A percentile compares a stretch with the other conserved stretches of the same genome.
Evolutionary conservation across 2,329 filamentous ascomycete genomes (phyloP).

Genomic region (Aspergillus piperis): DNA sequence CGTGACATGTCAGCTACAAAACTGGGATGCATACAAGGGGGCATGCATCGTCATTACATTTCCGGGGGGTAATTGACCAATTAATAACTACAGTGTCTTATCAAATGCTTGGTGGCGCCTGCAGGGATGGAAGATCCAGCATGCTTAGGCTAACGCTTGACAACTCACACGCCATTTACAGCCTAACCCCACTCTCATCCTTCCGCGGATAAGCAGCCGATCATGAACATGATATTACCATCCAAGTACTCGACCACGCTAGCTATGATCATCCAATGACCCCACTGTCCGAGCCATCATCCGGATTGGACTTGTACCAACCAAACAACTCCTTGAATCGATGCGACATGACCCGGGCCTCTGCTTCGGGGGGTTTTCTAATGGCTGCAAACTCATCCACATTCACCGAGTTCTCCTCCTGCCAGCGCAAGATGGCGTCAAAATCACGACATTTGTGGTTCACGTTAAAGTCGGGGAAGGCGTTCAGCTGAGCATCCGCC

Average conservation of each 20-base stretch:
- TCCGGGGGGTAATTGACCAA: neutral
- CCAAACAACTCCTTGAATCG: conserved; percentile 6
- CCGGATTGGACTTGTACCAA: neutral
- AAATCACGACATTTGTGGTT: conserved; percentile 7
- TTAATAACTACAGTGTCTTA: neutral
- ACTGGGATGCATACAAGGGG: neutral
- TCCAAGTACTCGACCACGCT: neutral
- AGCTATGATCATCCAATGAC: neutral
- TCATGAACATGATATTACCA: neutral
- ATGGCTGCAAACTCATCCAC: neutral
- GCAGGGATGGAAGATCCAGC: neutral
- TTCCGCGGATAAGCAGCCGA: neutral
- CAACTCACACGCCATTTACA: neutral
- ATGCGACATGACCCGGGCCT: conserved; percentile 1
- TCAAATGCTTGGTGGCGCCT: neutral
- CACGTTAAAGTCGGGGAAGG: conserved; percentile 10
- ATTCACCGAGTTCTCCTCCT: neutral
- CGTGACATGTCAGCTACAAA: neutral
- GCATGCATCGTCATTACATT: neutral
- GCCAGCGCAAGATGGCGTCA: neutral
- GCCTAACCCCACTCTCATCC: neutral
- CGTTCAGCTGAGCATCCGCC: conserved; percentile 3
- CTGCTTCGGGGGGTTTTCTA: neutral
- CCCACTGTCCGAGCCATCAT: neutral
- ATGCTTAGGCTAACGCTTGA: neutral